phyloP scores from a whole-genome alignment of 805 yeast species.

The Lachancea sp. region DNA sequence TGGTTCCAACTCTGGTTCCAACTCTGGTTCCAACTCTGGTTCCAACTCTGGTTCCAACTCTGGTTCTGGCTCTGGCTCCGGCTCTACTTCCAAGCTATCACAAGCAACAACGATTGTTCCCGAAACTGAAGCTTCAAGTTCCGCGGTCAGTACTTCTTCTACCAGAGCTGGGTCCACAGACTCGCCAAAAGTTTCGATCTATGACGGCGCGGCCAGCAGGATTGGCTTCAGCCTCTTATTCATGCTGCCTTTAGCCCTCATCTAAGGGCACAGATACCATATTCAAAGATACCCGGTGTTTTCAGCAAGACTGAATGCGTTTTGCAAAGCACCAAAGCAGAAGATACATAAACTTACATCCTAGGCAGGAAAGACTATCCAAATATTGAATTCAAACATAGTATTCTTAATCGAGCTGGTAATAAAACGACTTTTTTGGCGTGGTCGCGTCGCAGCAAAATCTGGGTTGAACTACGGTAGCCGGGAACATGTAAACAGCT shows the following conservation, averaged over 20 bases:
- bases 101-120: conserved; percentile 2
- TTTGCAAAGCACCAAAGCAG: background rate
- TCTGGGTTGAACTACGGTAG: too few species aligned
- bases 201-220: conserved; percentile 9
- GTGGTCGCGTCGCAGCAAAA: too few species aligned
- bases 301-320: background rate
- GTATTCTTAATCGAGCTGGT: too few species aligned
- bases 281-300: background rate
- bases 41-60: too few species aligned
- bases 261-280: background rate
- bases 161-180: conserved; percentile 1
- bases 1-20: too few species aligned
- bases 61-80: too few species aligned
- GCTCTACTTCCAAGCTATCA: background rate
- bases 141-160: background rate
- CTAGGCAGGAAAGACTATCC: too few species aligned
- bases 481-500: too few species aligned
- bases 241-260: conserved; percentile 10
- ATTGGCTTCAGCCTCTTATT: conserved; percentile 7
- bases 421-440: too few species aligned
- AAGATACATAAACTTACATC: too few species aligned
- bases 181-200: conserved; percentile 2
- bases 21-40: too few species aligned
- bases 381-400: too few species aligned
- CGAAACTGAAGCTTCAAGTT: background rate